phyloP scores from a whole-genome alignment of 2,329 filamentous ascomycete species.

The Paecilomyces sp. region DNA sequence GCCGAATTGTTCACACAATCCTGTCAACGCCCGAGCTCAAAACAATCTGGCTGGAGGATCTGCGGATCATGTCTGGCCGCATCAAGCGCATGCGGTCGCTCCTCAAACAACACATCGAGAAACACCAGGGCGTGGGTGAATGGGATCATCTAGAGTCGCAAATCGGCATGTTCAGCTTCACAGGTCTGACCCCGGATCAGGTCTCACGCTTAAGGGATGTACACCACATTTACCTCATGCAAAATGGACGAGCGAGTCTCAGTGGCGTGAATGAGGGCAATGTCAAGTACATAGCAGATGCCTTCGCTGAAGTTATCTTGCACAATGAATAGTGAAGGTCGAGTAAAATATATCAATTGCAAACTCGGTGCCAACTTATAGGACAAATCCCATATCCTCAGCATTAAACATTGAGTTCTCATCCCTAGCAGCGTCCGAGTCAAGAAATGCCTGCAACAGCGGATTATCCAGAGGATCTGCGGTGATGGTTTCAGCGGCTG shows the following conservation, averaged over 20 bases:
- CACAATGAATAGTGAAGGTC: too few relatives aligned
- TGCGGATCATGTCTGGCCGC: constrained; percentile 22
- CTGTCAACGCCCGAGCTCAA: constrained; percentile 14
- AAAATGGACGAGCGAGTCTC: constrained; percentile 25
- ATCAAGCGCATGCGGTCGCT: constrained; percentile 29
- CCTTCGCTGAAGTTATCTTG: too few relatives aligned
- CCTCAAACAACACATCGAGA: constrained; percentile 3
- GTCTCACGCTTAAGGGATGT: constrained; percentile 21
- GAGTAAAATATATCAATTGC: too few relatives aligned
- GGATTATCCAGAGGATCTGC: too few relatives aligned
- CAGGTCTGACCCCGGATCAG: constrained; percentile 24
- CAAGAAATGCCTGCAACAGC: too few relatives aligned
- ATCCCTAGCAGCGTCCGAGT: too few relatives aligned
- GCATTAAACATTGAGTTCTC: too few relatives aligned
- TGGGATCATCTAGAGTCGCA: constrained; percentile 26
- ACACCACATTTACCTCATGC: constrained; percentile 37
- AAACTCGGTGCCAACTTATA: too few relatives aligned
- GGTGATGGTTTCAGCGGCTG: too few relatives aligned
- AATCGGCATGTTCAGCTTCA: constrained; percentile 38
- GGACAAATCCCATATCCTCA: too few relatives aligned
- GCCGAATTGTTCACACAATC: constrained; percentile 20
- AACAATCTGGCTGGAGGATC: constrained; percentile 26
- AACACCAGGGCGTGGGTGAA: constrained; percentile 14
- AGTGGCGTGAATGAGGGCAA: constrained; percentile 22
- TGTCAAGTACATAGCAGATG: constrained; percentile 12